phyloP scores from a whole-genome alignment of 1,284 basidiomycete genomes.

The Exobasidium cylindrosporum region DNA sequence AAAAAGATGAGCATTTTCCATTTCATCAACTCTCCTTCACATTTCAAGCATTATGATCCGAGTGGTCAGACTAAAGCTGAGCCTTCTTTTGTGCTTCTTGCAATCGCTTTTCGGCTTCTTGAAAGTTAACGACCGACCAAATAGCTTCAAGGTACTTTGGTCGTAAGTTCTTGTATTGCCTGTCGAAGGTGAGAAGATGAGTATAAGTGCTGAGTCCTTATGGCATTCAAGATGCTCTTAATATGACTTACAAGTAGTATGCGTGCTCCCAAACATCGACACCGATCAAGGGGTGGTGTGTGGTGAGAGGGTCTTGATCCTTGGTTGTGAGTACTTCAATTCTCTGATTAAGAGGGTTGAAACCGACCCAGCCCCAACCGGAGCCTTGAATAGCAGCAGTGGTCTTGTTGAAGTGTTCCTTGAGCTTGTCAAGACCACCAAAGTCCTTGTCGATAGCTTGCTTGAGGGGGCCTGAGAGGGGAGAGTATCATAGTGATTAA shows the following conservation, averaged over 20 bases:
- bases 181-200: not conserved
- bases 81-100: conserved; percentile 38
- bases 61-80: conserved; percentile 14
- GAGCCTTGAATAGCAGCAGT: conserved; percentile 95
- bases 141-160: conserved; percentile 52
- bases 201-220: not conserved
- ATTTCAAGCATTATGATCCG: not conserved
- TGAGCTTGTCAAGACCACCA: conserved; percentile 74
- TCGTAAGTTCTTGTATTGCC: conserved; percentile 15
- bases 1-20: not conserved
- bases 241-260: conserved; percentile 37
- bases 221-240: conserved; percentile 32
- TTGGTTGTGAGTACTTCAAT: conserved; percentile 79
- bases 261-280: conserved; percentile 95
- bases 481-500: not conserved
- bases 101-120: conserved; percentile 52
- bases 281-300: conserved; percentile 84
- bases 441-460: conserved; percentile 78
- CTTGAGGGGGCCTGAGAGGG: conserved; percentile 67
- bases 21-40: not conserved
- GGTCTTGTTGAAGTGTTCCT: conserved; percentile 75
- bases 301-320: conserved; percentile 92
- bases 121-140: conserved; percentile 55
- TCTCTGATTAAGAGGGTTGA: conserved; percentile 59
- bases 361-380: conserved; percentile 89